Base-by-base conservation (phyloP, 768 basidiomycete genomes). In the Suillus tomentosus region DNA sequence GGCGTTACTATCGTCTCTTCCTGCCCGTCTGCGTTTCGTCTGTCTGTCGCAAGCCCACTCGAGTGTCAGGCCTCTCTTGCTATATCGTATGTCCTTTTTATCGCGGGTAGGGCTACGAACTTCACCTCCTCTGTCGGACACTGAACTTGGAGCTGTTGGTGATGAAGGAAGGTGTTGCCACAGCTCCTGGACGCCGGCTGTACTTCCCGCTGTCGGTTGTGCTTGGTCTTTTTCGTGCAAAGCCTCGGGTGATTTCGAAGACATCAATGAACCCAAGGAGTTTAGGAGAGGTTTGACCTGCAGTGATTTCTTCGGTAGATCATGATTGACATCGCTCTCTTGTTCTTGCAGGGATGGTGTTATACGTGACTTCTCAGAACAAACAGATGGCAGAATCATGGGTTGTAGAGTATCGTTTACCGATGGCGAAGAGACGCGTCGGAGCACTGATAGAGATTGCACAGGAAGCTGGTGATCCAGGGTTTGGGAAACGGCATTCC, bases 31-130 rank as follows among this genome's bases (percentile, higher is more conserved):
- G 22, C 79, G 80, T 63, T 79, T 80, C 19, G 76, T 66, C 24
- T 76, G 74, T 53, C 73, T 77, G 31, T 80, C 76, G 65, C 81
- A 82, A 15, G 81, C 81, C 81, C 80, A 82, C 66, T 82, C 81
- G 14, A 82, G 76, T 2, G 77, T 78, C 57, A 73, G 74, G 58
- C 71, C 64, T 27, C 68, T 68, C 66, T 73, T 75, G 48, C 64
- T 64, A 53, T 10, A 65, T 45, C 51, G 8, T 22, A 57, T 67
- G 8, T 14, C 65, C 55, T 64, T 65, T 40, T 40, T 10, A 40
- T 40, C 24, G 39, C 39, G 37, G 22, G 56, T 15, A 19, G 57
- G 24, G 17, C 24, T 43, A 27, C 17, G 17, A 42, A 40, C 17
- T 31, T 58, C 24, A 24, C 40, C 7, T 3, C 36, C n/a, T 39